A percentile compares a stretch with the other conserved stretches of the same genome.
These are phyloP conservation scores for Trametes versicolor DNA, from an alignment of 1,284 basidiomycete species.

Conservation along the genomic window DNA sequence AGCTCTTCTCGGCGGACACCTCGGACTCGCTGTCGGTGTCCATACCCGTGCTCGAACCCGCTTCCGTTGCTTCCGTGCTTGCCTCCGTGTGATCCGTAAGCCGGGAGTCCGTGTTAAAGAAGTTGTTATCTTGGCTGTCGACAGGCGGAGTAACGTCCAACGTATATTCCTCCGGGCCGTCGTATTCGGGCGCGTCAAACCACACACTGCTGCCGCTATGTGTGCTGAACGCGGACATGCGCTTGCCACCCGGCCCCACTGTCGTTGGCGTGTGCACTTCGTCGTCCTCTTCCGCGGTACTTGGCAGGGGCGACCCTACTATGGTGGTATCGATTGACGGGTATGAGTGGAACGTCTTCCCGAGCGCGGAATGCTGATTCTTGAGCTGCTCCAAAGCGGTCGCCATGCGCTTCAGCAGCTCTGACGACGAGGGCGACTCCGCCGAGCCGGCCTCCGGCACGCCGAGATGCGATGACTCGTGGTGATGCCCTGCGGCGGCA, in stretches of 20 bases:
- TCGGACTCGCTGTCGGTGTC: constrained; percentile 41
- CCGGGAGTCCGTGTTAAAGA: constrained; percentile 47
- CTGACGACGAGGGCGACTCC: constrained; percentile 26
- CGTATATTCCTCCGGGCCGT: constrained; percentile 75
- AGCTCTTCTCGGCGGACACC: constrained; percentile 31
- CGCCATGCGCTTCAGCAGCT: constrained; percentile 52
- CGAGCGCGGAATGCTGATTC: constrained; percentile 63
- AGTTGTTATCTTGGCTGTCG: constrained; percentile 51
- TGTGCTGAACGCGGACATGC: constrained; percentile 62
- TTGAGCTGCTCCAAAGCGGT: constrained; percentile 63
- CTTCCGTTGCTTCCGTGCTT: constrained; percentile 41
- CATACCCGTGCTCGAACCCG: constrained; percentile 28
- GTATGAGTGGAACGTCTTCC: constrained; percentile 55
- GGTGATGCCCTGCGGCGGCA: constrained; percentile 31
- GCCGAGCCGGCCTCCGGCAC: constrained; percentile 22
- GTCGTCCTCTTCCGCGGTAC: constrained; percentile 61
- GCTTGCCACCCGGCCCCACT: constrained; percentile 51
- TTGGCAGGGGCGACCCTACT: constrained; percentile 54
- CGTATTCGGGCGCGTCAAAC: constrained; percentile 73
- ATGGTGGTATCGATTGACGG: constrained; percentile 49
- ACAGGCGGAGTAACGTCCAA: constrained; percentile 57
- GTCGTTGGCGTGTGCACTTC: constrained; percentile 43
- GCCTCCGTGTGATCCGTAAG: constrained; percentile 45
- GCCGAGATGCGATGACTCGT: constrained; percentile 28
- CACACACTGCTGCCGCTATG: constrained; percentile 67